Base-by-base conservation (phyloP, 1,284 basidiomycete genomes). In the Xerocomus amazonicus region DNA sequence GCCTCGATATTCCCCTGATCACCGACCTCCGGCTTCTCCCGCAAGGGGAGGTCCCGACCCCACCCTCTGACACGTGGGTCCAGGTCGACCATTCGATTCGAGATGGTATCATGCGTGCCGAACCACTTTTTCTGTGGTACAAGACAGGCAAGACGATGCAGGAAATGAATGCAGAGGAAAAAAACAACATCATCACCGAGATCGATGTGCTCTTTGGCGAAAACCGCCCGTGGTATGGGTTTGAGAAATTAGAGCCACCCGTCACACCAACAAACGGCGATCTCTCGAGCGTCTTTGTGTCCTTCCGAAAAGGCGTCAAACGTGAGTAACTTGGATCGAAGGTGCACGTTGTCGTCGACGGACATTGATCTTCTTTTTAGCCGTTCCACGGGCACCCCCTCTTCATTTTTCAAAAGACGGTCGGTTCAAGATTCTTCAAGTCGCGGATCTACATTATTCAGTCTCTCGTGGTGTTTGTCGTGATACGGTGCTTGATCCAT, bases 391-490 rank as follows among this genome's bases (percentile, higher is more conserved):
- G 9, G 83, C 88, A 0, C 80, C 80, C 4, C 84, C 85, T 0
- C 79, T 92, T 1, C 87, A 87, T 58, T 95, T 97, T 70, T 83
- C 84, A n/a, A 73, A 67, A 16, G 78, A 87, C 23, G 93, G 93
- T 6, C 85, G 79, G 29, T 92, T 92, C 79, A 93, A 86, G 68
- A 84, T 96, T 56, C 75, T 97, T 56, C 93, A 97, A 68, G 77
- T 95, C 28, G 93, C 93, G 3, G 93, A 97, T 67, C 73, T 96
- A 27, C 93, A 97, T 67, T 96, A 77, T 66, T 90, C 89, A 1
- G 87, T 91, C 36, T 81, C 81, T 4, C 73, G 77, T 39, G 90
- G 90, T 2, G 56, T 68, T 9, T 95, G 92, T 61, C 77, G 79
- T 38, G 90, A 94, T 52, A 86, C 81, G 0, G 70, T 43, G 48